Evolutionary conservation across 768 basidiomycete genomes (phyloP), one percentile per base, ranked within the genome.

Genomic region (Phanerodontia chrysosporium): DNA sequence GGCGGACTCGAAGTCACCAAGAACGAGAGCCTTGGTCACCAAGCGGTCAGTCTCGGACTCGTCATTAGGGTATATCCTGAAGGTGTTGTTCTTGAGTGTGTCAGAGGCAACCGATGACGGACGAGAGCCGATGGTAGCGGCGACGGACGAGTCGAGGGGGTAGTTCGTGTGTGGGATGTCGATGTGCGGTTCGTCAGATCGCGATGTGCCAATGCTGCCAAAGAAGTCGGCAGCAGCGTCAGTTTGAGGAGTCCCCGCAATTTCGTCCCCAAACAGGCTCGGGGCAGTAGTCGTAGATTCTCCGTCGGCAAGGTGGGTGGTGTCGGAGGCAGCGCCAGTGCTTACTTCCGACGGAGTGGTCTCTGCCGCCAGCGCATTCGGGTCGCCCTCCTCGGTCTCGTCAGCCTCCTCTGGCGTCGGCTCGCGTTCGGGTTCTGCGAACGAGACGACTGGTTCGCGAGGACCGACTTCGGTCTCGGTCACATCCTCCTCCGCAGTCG

Each of bases 1-100:
- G 1, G 97, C 96, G 16, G 86, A 89, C 65, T 84, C 82, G 63
- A 98, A 98, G 71, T 99, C 95, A n/a, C 97, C 96, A 10, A 98
- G 78, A 1, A 99, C 93, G 39, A 98, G 80, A 2, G 96, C 91
- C 67, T 92, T 92, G 1, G 96, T 97, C 64, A 98, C 81, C 16
- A 99, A 78, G 21, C 85, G 80, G 67, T 98, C 95, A 0, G 86
- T 86, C 61, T 96, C 90, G 10, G 87, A 87, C 72, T 96, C 95
- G 44, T 93, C 89, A 9, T 76, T 67, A 0, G 95, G 92, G 68
- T 95, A 96, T 63, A 98, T 95, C 73, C 80, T 86, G 80, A 99
- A 99, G 1, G 86, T 88, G 64, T 87, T 89, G 63, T 77, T 85
- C 74, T 90, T 94, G 67, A 87, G 71, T 1, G 74, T 78, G 63